Evolutionary conservation across 345 rosid species (phyloP).

Genomic region (Salix koriyanagi): DNA sequence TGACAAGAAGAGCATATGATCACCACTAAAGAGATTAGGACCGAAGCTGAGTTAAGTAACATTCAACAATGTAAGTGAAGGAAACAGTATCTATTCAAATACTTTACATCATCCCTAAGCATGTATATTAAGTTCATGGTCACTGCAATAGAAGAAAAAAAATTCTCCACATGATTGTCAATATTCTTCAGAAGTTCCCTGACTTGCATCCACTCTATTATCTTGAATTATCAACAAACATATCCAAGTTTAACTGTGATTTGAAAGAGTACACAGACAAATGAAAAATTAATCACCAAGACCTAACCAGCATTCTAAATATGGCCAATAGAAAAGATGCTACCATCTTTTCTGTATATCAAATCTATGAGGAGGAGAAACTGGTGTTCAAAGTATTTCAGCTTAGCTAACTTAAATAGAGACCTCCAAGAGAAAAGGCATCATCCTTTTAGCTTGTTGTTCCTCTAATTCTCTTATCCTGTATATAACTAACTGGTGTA

Average conservation of each 20-base stretch:
- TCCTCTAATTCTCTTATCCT: constrained; percentile 85
- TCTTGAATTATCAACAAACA: background rate
- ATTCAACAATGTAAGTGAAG: background rate
- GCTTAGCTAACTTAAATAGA: background rate
- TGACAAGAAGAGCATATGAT: background rate
- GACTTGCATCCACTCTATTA: background rate
- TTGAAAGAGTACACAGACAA: background rate
- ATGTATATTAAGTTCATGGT: background rate
- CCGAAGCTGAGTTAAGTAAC: background rate
- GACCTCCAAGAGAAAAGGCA: constrained; percentile 1
- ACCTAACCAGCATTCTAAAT: background rate
- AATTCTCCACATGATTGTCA: background rate
- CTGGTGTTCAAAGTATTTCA: background rate
- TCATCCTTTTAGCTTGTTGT: constrained; percentile 77
- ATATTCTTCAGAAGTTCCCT: background rate
- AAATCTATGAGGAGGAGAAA: background rate
- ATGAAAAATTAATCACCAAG: background rate
- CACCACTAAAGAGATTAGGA: background rate
- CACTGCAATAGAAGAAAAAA: background rate
- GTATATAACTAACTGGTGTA: constrained; percentile 38
- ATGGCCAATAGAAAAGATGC: background rate
- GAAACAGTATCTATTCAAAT: background rate
- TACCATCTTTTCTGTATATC: background rate
- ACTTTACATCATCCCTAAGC: background rate
- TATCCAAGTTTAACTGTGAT: background rate